Conservation (phyloP, 129 eudicot genomes). For the Ambrosia trifida region DNA sequence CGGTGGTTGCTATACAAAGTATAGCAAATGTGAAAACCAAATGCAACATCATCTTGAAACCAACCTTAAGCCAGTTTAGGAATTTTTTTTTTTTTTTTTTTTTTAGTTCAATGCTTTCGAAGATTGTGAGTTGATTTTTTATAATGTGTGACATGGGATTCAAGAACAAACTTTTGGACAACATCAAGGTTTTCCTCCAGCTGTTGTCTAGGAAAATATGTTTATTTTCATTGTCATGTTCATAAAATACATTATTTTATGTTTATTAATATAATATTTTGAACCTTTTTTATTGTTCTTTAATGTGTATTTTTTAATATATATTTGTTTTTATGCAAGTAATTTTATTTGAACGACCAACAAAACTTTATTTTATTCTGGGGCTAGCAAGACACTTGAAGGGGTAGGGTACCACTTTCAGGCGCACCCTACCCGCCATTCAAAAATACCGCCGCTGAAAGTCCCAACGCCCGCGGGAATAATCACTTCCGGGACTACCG, state of each 20-base stretch:
- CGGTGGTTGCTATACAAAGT: slow-evolving; percentile 5
- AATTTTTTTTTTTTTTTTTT: too few relatives aligned
- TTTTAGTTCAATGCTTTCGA: background rate
- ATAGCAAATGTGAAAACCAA: slow-evolving; percentile 8
- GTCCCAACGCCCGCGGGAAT: too few relatives aligned
- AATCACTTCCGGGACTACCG: too few relatives aligned
- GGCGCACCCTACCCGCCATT: too few relatives aligned
- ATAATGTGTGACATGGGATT: slow-evolving; percentile 12
- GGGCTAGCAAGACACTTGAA: too few relatives aligned
- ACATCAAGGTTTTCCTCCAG: slow-evolving; percentile 12
- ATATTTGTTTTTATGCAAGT: background rate
- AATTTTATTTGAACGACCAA: too few relatives aligned
- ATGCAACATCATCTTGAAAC: slow-evolving; percentile 12
- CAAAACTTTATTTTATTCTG: too few relatives aligned
- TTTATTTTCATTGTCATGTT: slow-evolving; percentile 21
- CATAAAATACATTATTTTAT: slow-evolving; percentile 16
- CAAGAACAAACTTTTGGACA: slow-evolving; percentile 14
- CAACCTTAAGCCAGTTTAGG: background rate
- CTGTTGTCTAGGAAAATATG: slow-evolving; percentile 33
- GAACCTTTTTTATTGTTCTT: background rate
- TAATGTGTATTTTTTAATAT: background rate
- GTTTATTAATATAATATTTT: background rate
- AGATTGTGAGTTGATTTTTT: background rate
- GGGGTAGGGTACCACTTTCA: too few relatives aligned
- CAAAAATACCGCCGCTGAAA: too few relatives aligned